Conservation (phyloP, 805 yeast genomes). For the Wickerhamomyces canadensis region DNA sequence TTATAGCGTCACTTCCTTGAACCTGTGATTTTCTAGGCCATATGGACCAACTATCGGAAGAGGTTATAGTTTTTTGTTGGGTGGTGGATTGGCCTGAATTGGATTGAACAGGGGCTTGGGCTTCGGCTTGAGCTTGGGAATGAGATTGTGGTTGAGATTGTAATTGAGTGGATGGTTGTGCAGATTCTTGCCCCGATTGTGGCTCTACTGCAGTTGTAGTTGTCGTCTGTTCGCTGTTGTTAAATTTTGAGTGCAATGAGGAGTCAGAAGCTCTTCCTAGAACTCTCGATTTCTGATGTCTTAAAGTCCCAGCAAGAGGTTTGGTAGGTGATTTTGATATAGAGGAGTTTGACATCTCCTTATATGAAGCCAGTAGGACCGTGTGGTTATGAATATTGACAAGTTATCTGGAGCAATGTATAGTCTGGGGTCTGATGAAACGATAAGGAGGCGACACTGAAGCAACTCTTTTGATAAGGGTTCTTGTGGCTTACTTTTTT, state of each 20-base stretch:
- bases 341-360: neutral
- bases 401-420: no score
- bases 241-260: neutral
- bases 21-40: slow-evolving; percentile 1
- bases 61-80: neutral
- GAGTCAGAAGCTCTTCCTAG: neutral
- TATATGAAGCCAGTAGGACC: neutral
- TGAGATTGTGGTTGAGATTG: neutral
- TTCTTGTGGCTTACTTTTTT: no score
- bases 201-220: no score
- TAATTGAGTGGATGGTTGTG: neutral
- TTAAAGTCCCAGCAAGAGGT: neutral
- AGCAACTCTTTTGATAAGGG: no score
- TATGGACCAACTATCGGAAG: slow-evolving; percentile 1
- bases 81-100: no score
- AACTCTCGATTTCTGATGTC: slow-evolving; percentile 1
- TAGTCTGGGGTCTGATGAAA: no score
- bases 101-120: no score
- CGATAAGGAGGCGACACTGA: no score
- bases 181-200: neutral
- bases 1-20: neutral
- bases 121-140: no score
- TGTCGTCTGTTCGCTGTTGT: no score
- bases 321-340: neutral
- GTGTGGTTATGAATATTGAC: no score